phyloP scores from a whole-genome alignment of 228 moss, liverwort and hornwort genomes.

The Sphagnum fallax region DNA sequence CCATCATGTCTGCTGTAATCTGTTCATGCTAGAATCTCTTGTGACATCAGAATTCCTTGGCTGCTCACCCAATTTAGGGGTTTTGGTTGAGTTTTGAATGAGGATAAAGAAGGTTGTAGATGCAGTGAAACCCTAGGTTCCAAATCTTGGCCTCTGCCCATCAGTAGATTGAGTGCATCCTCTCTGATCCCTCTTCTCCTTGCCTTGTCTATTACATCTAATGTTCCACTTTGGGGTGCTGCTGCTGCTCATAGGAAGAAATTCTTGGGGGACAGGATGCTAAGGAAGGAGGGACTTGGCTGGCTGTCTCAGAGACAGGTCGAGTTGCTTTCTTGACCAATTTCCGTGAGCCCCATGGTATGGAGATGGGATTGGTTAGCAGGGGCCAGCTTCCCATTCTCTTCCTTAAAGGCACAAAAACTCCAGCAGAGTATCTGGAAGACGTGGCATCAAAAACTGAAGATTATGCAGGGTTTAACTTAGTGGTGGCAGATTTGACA shows the following conservation, averaged over 20 bases:
- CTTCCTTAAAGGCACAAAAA: conserved; percentile 46
- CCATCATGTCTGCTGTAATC: too few species aligned
- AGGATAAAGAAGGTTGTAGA: too few species aligned
- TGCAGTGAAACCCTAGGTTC: too few species aligned
- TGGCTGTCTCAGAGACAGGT: conserved; percentile 66
- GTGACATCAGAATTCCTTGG: too few species aligned
- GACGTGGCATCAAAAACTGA: conserved; percentile 43
- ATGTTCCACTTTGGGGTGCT: too few species aligned
- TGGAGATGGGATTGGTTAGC: conserved; percentile 20
- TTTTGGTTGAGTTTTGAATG: too few species aligned
- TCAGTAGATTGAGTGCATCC: neutral
- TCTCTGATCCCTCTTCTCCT: neutral
- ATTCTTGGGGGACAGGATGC: conserved; percentile 78
- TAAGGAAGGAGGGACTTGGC: conserved; percentile 74
- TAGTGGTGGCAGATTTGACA: conserved; percentile 64
- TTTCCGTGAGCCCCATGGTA: conserved; percentile 24
- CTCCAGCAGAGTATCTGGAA: conserved; percentile 58
- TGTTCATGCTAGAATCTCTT: too few species aligned
- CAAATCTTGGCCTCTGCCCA: neutral
- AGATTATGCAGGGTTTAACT: conserved; percentile 83
- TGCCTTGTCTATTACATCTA: neutral
- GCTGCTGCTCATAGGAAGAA: conserved; percentile 14
- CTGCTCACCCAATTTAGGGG: too few species aligned
- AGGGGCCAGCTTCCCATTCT: conserved; percentile 60
- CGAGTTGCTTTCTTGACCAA: conserved; percentile 83